These are phyloP conservation scores for Nicotiana benthamiana DNA, from an alignment of 257 asterid species.

Conservation along the genomic window DNA sequence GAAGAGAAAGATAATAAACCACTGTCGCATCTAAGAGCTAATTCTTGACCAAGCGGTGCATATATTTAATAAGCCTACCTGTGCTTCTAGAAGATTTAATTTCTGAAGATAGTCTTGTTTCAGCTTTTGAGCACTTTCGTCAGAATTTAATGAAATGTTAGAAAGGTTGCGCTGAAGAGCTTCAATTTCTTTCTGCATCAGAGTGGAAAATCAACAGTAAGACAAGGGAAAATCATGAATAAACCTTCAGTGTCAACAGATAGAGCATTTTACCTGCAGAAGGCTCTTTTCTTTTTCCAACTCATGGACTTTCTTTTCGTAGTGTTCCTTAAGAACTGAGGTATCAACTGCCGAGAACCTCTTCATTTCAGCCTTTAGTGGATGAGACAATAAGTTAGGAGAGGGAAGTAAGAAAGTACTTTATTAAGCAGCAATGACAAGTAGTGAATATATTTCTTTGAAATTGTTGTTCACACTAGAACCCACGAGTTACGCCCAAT, in stretches of 20 bases:
- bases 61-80: slow-evolving; percentile 30
- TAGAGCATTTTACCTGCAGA: slow-evolving; percentile 49
- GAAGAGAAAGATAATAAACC: too few species aligned
- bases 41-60: not conserved
- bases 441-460: not conserved
- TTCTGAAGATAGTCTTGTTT: slow-evolving; percentile 95
- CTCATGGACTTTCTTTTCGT: slow-evolving; percentile 88
- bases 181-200: slow-evolving; percentile 79
- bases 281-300: slow-evolving; percentile 67
- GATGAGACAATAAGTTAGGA: slow-evolving; percentile 5
- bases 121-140: slow-evolving; percentile 86
- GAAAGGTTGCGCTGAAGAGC: slow-evolving; percentile 61
- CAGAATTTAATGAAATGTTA: slow-evolving; percentile 64
- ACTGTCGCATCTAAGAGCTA: not conserved
- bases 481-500: not conserved
- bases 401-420: not conserved
- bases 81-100: slow-evolving; percentile 80
- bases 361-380: slow-evolving; percentile 86
- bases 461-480: not conserved
- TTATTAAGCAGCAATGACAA: not conserved
- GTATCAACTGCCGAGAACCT: slow-evolving; percentile 52
- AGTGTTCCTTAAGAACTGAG: slow-evolving; percentile 81
- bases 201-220: slow-evolving; percentile 9
- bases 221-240: slow-evolving; percentile 4
- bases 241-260: not conserved